A percentile compares a stretch with the other conserved stretches of the same genome.
phyloP scores from a whole-genome alignment of 345 rosid genomes.

The Murraya koenigii region DNA sequence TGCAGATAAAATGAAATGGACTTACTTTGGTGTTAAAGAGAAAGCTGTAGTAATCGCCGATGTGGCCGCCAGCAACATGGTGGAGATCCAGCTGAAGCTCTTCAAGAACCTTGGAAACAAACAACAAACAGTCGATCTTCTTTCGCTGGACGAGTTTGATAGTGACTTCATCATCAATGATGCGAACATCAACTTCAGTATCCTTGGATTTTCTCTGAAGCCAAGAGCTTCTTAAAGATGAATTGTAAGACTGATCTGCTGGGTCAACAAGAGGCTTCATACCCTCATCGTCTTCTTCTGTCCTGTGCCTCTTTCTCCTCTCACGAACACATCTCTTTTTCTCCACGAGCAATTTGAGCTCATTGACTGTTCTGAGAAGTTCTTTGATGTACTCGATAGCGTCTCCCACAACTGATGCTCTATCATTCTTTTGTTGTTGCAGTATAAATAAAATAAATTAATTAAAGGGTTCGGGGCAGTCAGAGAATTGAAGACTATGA shows the following conservation, averaged over 20 bases:
- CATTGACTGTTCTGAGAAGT: slow-evolving; percentile 59
- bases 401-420: slow-evolving; percentile 82
- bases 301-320: slow-evolving; percentile 43
- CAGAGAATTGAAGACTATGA: too few species aligned
- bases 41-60: slow-evolving; percentile 78
- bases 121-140: slow-evolving; percentile 75
- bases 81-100: slow-evolving; percentile 79
- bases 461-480: too few species aligned
- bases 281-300: slow-evolving; percentile 49
- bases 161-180: slow-evolving; percentile 80
- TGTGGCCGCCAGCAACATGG: slow-evolving; percentile 87
- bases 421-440: slow-evolving; percentile 49
- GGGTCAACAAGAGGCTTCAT: slow-evolving; percentile 40
- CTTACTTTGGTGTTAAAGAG: slow-evolving; percentile 79
- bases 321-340: slow-evolving; percentile 63
- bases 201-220: slow-evolving; percentile 84
- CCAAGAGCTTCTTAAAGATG: slow-evolving; percentile 78
- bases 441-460: too few species aligned
- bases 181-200: slow-evolving; percentile 82
- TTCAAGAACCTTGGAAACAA: slow-evolving; percentile 69
- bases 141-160: slow-evolving; percentile 79
- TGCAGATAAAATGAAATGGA: background rate
- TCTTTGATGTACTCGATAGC: slow-evolving; percentile 79
- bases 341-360: slow-evolving; percentile 76
- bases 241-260: slow-evolving; percentile 44